Conservation (phyloP, 2,329 filamentous ascomycete species). For the Kalaharituber pfeilii region DNA sequence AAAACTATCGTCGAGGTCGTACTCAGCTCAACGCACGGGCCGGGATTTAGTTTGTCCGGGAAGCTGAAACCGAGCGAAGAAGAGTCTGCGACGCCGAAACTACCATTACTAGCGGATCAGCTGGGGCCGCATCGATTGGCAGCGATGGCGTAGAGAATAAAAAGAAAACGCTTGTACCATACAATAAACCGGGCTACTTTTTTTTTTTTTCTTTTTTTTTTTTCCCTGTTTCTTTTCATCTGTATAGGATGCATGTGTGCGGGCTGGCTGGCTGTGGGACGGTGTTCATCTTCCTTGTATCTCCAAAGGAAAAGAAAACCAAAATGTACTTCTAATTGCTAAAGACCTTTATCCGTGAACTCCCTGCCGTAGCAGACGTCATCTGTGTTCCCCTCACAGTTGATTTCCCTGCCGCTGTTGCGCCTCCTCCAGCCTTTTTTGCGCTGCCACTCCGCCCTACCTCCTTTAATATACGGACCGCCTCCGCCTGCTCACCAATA, state of each 20-base stretch:
- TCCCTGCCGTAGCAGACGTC: not conserved
- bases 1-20: slow-evolving; percentile 45
- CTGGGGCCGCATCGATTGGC: too few relatives aligned
- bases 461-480: slow-evolving; percentile 38
- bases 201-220: slow-evolving; percentile 2
- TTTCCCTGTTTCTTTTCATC: not conserved
- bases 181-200: too few relatives aligned
- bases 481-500: slow-evolving; percentile 42
- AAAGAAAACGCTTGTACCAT: too few relatives aligned
- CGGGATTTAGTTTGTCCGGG: slow-evolving; percentile 73
- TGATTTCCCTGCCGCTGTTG: not conserved
- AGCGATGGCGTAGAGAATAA: not conserved
- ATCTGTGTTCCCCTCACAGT: not conserved
- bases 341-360: too few relatives aligned
- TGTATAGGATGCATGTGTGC: not conserved
- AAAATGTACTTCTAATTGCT: too few relatives aligned
- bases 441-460: not conserved
- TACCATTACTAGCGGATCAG: too few relatives aligned
- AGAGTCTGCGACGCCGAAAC: too few relatives aligned
- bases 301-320: too few relatives aligned
- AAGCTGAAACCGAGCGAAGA: slow-evolving; percentile 51
- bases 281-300: too few relatives aligned
- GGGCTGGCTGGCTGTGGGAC: not conserved
- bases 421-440: not conserved
- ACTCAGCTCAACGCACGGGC: slow-evolving; percentile 70